Conservation (phyloP, 2,329 filamentous ascomycete genomes). For the Phaeoacremonium minimum region DNA sequence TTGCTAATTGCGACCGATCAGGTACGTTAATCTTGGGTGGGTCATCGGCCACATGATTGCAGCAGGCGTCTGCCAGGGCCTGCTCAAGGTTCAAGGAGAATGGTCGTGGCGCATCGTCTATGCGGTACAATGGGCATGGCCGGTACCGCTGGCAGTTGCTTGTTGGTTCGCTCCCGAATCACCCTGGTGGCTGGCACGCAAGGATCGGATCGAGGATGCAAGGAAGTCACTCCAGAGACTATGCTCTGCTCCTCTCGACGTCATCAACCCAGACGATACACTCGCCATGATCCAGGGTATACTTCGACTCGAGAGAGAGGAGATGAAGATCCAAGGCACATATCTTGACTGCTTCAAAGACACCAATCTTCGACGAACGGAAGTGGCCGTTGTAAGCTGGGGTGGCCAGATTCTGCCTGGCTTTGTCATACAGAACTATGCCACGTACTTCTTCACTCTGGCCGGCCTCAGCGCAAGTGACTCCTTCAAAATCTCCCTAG, state of each 20-base stretch:
- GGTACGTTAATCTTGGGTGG: too few species aligned
- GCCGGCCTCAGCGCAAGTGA: constrained; percentile 22
- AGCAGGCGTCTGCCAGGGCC: too few species aligned
- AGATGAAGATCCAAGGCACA: constrained; percentile 1
- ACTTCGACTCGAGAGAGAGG: neutral
- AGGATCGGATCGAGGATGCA: constrained; percentile 29
- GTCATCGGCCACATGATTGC: too few species aligned
- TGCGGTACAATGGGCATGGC: constrained; percentile 38
- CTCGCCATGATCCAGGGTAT: constrained; percentile 3
- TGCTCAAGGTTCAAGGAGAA: too few species aligned
- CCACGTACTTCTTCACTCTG: constrained; percentile 31
- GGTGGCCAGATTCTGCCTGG: constrained; percentile 25
- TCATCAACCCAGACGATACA: constrained; percentile 23
- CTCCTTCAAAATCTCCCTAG: constrained; percentile 23
- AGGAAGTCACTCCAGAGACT: constrained; percentile 30
- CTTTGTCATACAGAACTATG: constrained; percentile 24
- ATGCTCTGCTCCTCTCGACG: too few species aligned
- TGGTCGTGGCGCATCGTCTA: neutral
- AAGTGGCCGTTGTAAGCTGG: constrained; percentile 30
- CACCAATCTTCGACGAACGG: constrained; percentile 31
- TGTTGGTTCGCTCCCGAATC: constrained; percentile 37
- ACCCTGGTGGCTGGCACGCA: constrained; percentile 37
- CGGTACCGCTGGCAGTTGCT: constrained; percentile 29
- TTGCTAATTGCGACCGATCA: too few species aligned
- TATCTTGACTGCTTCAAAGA: constrained; percentile 1